Evolutionary conservation across 352 stramenopile species (phyloP), one percentile per base, ranked within the genome.

Genomic region (Pilasporangium apinafurcum): DNA sequence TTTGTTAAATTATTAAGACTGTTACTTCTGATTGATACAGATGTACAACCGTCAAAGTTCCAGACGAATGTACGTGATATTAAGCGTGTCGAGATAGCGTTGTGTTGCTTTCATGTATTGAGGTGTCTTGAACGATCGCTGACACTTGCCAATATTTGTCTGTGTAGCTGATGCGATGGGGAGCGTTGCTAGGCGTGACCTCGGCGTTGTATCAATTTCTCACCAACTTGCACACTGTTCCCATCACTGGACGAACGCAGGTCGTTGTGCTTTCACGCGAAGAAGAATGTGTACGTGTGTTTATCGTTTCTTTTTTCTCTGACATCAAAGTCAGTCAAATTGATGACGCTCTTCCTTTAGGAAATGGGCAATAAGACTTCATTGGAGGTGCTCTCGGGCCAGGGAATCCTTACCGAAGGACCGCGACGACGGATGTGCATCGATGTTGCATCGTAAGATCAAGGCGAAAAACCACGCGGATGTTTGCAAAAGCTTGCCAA

Each of bases 381-480:
- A 2, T 39, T 63, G 34, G 70, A 75, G 27, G 68, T 67, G 21
- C 17, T 86, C 22, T 49, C 53, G 18, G 51, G 59, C 7, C 54
- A 44, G 12, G 60, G 60, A 16, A 48, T 70, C 42, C 66, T 86
- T 32, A 69, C 62, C 4, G 47, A 56, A 9, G 74, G 74, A 6
- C 67, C 74, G 7, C 62, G 59, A 13, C 48, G 68, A 20, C 68
- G 71, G 17, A 65, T 86, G 65, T 76, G 65, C 46, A 48, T 83
- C 29, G 70, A 86, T 30, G 63, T 86, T 8, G 65, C 68, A n/a
- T 59, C 62, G 73, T 86, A 70, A n/a, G n/a, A n/a, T n/a, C n/a
- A n/a, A n/a, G n/a, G n/a, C n/a, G n/a, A n/a, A n/a, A n/a, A n/a
- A n/a, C n/a, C n/a, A n/a, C 31, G 71, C 56, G n/a, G 5, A 13